Evolutionary conservation across 2,329 filamentous ascomycete genomes (phyloP), one percentile per base, ranked within the genome.

Genomic region (Dactylellina sp.): DNA sequence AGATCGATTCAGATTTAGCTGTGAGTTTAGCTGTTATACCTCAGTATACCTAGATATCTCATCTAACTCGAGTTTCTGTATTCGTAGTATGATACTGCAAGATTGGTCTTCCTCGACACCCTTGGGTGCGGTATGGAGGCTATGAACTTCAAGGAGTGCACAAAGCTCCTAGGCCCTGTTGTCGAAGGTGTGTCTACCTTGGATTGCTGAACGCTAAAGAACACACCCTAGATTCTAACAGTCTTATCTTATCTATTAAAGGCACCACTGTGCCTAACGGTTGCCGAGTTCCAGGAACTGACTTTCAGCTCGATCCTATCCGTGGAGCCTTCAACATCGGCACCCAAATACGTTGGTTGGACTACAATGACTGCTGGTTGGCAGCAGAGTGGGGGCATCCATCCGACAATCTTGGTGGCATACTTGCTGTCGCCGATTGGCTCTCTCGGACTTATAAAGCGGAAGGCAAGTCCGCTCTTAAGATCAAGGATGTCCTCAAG

Each of bases 291-390:
- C 92, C 91, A 42, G 95, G 95, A 77, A 98, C 95, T 32, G 88
- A 91, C 78, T 98, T 94, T 84, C 90, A 96, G 83, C 89, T 99
- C 78, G 95, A 98, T 82, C 95, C 95, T 40, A 89, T 98, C 81
- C 94, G 94, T 79, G 95, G 90, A 76, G 95, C 95, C 76, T 98
- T 99, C 88, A 98, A 98, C 86, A 98, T 99, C 79, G 95, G 95
- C 79, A 91, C 95, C 80, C 96, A 97, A 90, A 97, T 99, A 84
- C 88, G 95, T 81, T 99, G 95, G 95, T 88, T 99, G 80, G 95
- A 99, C 85, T 99, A 98, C 88, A 99, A 99, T 83, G 95, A 99
- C 87, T 98, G 95, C 88, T 99, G 94, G 95, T 86, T 98, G 76
- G 95, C 94, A 47, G 95, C 95, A 65, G 95, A 99, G 85, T 99